Percentiles rank a stretch among this genome's conserved stretches.
Evolutionary conservation across 2,329 filamentous ascomycete species (phyloP).

Genomic region (Ilyonectria sp.): DNA sequence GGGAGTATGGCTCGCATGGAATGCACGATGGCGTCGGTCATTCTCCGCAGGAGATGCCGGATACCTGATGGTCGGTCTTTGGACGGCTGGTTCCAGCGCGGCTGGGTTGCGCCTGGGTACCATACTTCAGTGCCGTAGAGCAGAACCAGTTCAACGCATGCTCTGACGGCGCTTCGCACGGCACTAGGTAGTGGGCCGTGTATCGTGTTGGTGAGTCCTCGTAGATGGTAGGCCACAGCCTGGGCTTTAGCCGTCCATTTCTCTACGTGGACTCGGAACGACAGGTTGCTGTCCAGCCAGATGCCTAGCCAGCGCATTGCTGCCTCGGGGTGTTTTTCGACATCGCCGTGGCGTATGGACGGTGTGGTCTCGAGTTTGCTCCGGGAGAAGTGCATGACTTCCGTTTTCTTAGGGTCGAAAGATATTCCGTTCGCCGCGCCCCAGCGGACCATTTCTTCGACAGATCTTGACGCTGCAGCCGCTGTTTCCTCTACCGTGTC

Average conservation of each 20-base stretch:
- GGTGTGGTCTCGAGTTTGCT: too few relatives aligned
- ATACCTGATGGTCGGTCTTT: slow-evolving; percentile 15
- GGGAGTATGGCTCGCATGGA: slow-evolving; percentile 21
- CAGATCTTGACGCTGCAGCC: too few relatives aligned
- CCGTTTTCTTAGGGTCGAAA: too few relatives aligned
- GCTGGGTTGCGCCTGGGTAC: neutral
- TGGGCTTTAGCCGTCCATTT: slow-evolving; percentile 19
- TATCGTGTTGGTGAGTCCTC: slow-evolving; percentile 22
- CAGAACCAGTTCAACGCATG: too few relatives aligned
- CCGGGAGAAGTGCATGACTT: too few relatives aligned
- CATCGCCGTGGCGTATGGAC: too few relatives aligned
- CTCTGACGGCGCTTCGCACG: neutral
- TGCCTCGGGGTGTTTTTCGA: too few relatives aligned
- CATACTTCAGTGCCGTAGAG: too few relatives aligned
- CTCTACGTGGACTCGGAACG: slow-evolving; percentile 17
- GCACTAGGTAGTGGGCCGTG: slow-evolving; percentile 26
- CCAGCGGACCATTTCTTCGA: too few relatives aligned
- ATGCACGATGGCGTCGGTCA: slow-evolving; percentile 19
- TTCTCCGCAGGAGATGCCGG: slow-evolving; percentile 24
- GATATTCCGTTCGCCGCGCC: too few relatives aligned
- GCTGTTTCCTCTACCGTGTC: neutral
- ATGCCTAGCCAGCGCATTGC: slow-evolving; percentile 21
- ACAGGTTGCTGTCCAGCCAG: slow-evolving; percentile 26
- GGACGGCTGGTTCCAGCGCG: slow-evolving; percentile 21
- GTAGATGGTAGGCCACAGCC: slow-evolving; percentile 18